phyloP scores from a whole-genome alignment of 371 early-diverging fungal species.

The Mortierella sp. region DNA sequence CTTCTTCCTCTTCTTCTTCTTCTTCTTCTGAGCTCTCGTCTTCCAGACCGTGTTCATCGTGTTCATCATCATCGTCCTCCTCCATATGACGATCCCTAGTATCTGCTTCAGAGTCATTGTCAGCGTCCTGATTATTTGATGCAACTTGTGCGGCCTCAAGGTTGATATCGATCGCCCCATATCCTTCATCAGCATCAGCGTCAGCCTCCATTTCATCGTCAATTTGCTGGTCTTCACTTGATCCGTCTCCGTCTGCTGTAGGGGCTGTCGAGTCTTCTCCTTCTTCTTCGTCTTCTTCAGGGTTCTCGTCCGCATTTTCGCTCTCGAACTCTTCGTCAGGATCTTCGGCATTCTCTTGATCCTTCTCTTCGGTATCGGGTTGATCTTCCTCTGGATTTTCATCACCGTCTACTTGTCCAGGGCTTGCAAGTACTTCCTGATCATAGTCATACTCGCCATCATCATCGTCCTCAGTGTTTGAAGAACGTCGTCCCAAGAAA shows the following conservation, averaged over 20 bases:
- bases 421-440: neutral
- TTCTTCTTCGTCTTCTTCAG: slow-evolving; percentile 6
- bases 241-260: neutral
- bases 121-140: neutral
- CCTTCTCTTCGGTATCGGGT: neutral
- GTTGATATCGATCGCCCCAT: neutral
- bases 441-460: neutral
- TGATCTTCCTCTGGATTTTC: neutral
- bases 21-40: neutral
- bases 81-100: neutral
- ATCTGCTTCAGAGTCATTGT: too few species aligned
- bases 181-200: too few species aligned
- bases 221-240: neutral
- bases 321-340: neutral
- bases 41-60: neutral
- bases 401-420: neutral
- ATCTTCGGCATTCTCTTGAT: neutral
- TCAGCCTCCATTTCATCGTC: too few species aligned
- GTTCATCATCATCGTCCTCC: neutral
- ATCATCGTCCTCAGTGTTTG: neutral
- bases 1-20: neutral
- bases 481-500: neutral
- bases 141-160: neutral
- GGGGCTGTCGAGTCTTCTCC: too few species aligned
- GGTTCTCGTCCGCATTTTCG: slow-evolving; percentile 6